Conservation (phyloP, 306 rosid species). For the Cucumis hystrix region DNA sequence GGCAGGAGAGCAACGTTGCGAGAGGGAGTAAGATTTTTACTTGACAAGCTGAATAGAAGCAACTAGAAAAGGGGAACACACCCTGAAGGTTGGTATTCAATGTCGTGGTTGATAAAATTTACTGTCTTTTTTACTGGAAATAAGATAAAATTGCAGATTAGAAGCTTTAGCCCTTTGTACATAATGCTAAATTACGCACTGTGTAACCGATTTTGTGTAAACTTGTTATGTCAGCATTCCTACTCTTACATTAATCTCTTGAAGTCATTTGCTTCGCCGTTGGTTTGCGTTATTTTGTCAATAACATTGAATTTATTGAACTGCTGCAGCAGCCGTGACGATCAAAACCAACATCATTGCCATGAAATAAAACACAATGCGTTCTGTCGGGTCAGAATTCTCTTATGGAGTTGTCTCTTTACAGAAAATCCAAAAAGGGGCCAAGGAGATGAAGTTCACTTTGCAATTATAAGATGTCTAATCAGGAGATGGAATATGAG, state of each 20-base stretch:
- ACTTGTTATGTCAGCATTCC: not conserved
- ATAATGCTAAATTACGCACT: not conserved
- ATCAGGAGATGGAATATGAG: not conserved
- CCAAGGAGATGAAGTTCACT: not conserved
- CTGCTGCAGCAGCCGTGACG: not conserved
- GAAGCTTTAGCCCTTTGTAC: not conserved
- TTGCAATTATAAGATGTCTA: not conserved
- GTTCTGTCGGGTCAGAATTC: not conserved
- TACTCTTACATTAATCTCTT: not conserved
- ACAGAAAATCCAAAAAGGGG: not conserved
- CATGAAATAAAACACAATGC: not conserved
- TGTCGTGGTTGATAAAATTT: not conserved
- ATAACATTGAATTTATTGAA: not conserved
- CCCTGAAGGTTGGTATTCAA: conserved; percentile 10
- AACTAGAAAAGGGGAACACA: conserved; percentile 1
- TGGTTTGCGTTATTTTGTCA: not conserved
- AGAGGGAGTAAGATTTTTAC: conserved; percentile 17
- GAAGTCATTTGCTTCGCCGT: not conserved
- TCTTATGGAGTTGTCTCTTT: not conserved
- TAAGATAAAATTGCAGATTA: not conserved
- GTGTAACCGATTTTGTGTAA: not conserved
- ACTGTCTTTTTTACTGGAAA: not conserved
- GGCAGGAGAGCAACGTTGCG: conserved; percentile 29
- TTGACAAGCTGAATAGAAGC: conserved; percentile 8
- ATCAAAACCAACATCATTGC: not conserved